Evolutionary conservation across 805 yeast genomes (phyloP).

Genomic region (Candida tibetensis): DNA sequence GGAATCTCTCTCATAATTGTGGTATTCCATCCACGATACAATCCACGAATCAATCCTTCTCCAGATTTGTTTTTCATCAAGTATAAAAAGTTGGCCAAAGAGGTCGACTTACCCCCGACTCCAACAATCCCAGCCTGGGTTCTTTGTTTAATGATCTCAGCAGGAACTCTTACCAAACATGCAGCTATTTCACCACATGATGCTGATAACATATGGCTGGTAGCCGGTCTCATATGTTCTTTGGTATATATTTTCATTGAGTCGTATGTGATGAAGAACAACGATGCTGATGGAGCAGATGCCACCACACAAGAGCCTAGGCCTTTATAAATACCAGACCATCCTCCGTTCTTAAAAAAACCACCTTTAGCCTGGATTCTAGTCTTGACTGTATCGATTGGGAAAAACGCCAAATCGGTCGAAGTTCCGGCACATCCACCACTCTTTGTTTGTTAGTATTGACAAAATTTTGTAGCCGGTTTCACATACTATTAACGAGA

Average conservation of each 20-base stretch:
- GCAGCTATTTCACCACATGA: conserved; percentile 91
- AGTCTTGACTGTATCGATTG: conserved; percentile 93
- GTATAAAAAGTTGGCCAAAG: conserved; percentile 64
- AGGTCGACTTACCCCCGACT: conserved; percentile 44
- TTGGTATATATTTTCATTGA: conserved; percentile 51
- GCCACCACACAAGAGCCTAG: conserved; percentile 92
- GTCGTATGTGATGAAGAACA: conserved; percentile 73
- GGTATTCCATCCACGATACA: conserved; percentile 90
- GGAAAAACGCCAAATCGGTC: conserved; percentile 91
- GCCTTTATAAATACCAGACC: conserved; percentile 86
- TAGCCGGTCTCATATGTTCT: conserved; percentile 27
- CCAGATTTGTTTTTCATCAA: conserved; percentile 65
- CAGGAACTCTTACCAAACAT: conserved; percentile 92
- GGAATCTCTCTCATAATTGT: conserved; percentile 96
- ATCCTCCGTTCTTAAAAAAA: conserved; percentile 89
- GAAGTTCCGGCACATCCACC: conserved; percentile 98
- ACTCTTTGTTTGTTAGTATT: conserved; percentile 34
- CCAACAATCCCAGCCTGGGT: conserved; percentile 59
- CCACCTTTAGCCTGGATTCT: conserved; percentile 95
- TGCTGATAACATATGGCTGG: conserved; percentile 82
- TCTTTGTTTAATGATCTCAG: conserved; percentile 93
- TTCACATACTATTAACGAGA: conserved; percentile 36
- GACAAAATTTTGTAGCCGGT: too few relatives aligned
- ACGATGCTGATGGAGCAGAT: conserved; percentile 72
- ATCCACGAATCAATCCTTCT: conserved; percentile 73